Conservation (phyloP, 768 basidiomycete species). For the Lentinus brumalis region DNA sequence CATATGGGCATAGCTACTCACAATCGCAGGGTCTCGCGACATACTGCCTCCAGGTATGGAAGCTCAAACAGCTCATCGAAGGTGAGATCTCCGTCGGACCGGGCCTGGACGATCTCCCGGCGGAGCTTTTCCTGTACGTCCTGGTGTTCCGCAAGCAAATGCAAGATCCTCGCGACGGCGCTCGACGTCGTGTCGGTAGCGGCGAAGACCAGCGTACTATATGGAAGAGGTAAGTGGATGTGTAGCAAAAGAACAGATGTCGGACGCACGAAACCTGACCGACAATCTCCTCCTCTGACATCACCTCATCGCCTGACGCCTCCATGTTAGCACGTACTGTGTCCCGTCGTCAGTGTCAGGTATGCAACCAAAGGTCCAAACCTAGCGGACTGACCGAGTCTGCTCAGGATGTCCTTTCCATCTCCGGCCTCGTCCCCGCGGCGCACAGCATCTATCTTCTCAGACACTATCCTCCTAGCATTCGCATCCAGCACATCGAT, state of each 20-base stretch:
- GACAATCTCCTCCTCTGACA: slow-evolving; percentile 33
- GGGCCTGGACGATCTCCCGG: slow-evolving; percentile 16
- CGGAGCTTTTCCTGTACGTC: slow-evolving; percentile 37
- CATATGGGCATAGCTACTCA: not conserved
- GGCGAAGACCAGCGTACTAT: slow-evolving; percentile 19
- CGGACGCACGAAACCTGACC: slow-evolving; percentile 31
- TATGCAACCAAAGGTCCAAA: not conserved
- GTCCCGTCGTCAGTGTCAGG: not conserved
- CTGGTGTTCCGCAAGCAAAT: slow-evolving; percentile 29
- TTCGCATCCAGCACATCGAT: not conserved
- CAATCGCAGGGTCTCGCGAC: slow-evolving; percentile 16
- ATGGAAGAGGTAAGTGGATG: not conserved
- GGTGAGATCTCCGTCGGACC: slow-evolving; percentile 9
- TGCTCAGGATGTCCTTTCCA: slow-evolving; percentile 51
- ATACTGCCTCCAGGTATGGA: slow-evolving; percentile 16
- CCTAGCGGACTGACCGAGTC: slow-evolving; percentile 39
- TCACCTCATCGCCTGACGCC: not conserved
- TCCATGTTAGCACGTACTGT: slow-evolving; percentile 28
- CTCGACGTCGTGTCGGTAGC: slow-evolving; percentile 29
- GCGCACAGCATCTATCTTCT: slow-evolving; percentile 34
- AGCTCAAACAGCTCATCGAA: slow-evolving; percentile 14
- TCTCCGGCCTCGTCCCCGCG: slow-evolving; percentile 30
- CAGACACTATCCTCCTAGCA: slow-evolving; percentile 35
- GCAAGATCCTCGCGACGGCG: slow-evolving; percentile 19
- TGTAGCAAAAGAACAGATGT: not conserved